Conservation (phyloP, 345 rosid genomes). For the Cardamine occulta region DNA sequence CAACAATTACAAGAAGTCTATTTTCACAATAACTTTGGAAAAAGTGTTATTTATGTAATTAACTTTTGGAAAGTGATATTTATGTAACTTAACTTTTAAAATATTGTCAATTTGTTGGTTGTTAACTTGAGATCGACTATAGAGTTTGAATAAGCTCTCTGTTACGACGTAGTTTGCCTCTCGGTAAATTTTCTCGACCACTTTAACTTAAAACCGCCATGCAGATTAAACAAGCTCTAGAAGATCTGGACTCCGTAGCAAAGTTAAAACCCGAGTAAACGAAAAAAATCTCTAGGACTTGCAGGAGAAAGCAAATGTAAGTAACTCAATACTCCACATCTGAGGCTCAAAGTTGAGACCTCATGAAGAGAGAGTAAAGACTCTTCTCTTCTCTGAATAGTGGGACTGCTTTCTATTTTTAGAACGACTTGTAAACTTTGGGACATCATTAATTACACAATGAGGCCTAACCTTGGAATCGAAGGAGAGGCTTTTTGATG, state of each 20-base stretch:
- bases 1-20: neutral
- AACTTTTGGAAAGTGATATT: neutral
- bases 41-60: neutral
- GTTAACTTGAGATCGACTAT: neutral
- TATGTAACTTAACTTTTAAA: neutral
- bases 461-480: slow-evolving; percentile 39
- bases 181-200: neutral
- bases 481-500: slow-evolving; percentile 69
- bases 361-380: slow-evolving; percentile 17
- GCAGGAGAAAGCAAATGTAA: slow-evolving; percentile 16
- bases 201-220: slow-evolving; percentile 2
- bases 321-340: neutral
- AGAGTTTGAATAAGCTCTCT: neutral
- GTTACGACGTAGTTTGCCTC: neutral
- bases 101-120: neutral
- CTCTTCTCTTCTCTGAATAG: slow-evolving; percentile 6
- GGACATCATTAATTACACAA: neutral
- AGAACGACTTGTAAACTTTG: neutral
- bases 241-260: neutral
- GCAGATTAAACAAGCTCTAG: neutral
- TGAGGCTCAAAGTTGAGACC: slow-evolving; percentile 4
- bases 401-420: slow-evolving; percentile 1
- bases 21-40: neutral
- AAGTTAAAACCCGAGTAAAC: neutral
- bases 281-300: neutral